Conservation (phyloP, 1,139 yeast genomes). For the Magnusiomyces tetraspermus region DNA sequence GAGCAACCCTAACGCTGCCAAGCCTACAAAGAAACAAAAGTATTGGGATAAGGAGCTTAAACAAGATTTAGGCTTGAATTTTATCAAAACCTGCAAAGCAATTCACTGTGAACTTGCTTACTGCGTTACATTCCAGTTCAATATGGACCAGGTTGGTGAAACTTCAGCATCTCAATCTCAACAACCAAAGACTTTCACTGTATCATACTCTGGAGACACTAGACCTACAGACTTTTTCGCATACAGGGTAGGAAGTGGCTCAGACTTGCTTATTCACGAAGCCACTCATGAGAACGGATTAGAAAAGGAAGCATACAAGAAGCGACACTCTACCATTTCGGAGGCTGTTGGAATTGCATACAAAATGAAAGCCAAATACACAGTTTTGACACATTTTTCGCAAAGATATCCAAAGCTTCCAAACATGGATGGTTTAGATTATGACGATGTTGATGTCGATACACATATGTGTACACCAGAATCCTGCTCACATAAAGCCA, state of each 20-base stretch:
- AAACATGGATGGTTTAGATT: constrained; percentile 27
- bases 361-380: constrained; percentile 60
- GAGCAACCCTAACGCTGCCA: not conserved
- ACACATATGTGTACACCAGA: not conserved
- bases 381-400: constrained; percentile 83
- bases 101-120: constrained; percentile 81
- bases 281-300: constrained; percentile 81
- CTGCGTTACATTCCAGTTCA: constrained; percentile 51
- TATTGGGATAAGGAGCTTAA: constrained; percentile 6
- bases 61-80: constrained; percentile 4
- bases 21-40: not conserved
- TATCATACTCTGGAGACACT: constrained; percentile 92
- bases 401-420: constrained; percentile 76
- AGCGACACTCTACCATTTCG: constrained; percentile 81
- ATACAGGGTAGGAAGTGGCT: constrained; percentile 48
- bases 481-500: not conserved
- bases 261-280: constrained; percentile 82
- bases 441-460: not conserved
- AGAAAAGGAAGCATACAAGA: constrained; percentile 69
- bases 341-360: constrained; percentile 72
- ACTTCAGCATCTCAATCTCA: not conserved
- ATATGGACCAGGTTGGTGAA: constrained; percentile 5
- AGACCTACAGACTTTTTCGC: constrained; percentile 66
- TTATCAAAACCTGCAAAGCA: constrained; percentile 59
- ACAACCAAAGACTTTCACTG: constrained; percentile 41